Conservation (phyloP, 2,329 filamentous ascomycete genomes). For the Arachnomyces sp. region DNA sequence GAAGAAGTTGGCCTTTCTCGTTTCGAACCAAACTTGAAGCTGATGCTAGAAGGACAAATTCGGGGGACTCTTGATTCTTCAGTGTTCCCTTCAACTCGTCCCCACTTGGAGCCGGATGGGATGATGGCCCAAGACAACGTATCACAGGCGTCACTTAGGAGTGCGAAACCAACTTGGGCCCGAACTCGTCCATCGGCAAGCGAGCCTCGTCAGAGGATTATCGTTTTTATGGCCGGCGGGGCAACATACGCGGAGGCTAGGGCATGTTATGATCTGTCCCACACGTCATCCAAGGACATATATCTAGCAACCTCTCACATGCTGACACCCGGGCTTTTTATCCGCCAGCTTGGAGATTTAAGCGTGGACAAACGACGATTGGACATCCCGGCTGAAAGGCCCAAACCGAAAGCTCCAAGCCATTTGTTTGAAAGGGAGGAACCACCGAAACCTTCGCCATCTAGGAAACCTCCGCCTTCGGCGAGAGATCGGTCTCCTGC, state of each 20-base stretch:
- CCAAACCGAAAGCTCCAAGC: conserved; percentile 71
- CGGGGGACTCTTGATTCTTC: conserved; percentile 59
- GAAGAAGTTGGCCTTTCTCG: conserved; percentile 83
- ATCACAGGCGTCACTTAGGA: conserved; percentile 68
- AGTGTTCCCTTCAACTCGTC: conserved; percentile 66
- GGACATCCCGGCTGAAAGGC: conserved; percentile 72
- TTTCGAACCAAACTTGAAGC: conserved; percentile 73
- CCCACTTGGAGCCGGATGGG: conserved; percentile 47
- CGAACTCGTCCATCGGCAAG: conserved; percentile 64
- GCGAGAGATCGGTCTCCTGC: conserved; percentile 15
- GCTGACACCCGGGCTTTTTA: conserved; percentile 74
- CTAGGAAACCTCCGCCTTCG: conserved; percentile 18
- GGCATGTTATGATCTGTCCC: conserved; percentile 78
- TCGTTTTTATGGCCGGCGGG: conserved; percentile 91
- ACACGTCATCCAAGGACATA: conserved; percentile 67
- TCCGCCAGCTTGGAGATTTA: conserved; percentile 75
- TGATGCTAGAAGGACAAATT: conserved; percentile 69
- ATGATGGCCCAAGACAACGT: conserved; percentile 43
- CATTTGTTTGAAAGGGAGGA: conserved; percentile 73
- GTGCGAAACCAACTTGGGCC: conserved; percentile 92
- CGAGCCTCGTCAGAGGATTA: conserved; percentile 82
- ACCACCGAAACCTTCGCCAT: conserved; percentile 45
- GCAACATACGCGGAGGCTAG: conserved; percentile 89
- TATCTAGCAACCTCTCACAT: conserved; percentile 88
- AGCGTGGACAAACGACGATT: conserved; percentile 66